Conservation (phyloP, 192 early-diverging fungal genomes). For the Gryganskiella cystojenkinii region DNA sequence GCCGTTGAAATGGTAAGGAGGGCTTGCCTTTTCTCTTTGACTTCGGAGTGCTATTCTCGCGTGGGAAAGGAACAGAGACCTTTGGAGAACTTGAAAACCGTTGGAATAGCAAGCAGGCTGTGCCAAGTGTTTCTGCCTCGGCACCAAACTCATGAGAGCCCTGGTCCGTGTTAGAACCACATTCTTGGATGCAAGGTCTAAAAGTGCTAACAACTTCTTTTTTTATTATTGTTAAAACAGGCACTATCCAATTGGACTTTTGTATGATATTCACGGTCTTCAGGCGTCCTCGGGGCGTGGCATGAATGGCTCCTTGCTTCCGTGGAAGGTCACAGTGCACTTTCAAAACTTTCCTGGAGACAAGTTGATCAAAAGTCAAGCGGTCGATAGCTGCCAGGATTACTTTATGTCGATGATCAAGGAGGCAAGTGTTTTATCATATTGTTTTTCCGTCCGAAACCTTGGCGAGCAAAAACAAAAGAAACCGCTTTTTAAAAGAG, state of each 20-base stretch:
- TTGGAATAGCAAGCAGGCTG: too few relatives aligned
- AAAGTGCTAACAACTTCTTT: background rate
- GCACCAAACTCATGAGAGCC: background rate
- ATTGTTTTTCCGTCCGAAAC: too few relatives aligned
- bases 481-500: too few relatives aligned
- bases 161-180: background rate
- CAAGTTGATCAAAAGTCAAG: slow-evolving; percentile 70
- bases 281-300: slow-evolving; percentile 42
- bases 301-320: slow-evolving; percentile 59
- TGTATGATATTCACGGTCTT: slow-evolving; percentile 75
- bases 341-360: slow-evolving; percentile 77
- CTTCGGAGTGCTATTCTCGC: too few relatives aligned
- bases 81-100: too few relatives aligned
- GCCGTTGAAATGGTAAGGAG: slow-evolving; percentile 79
- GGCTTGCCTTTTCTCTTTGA: slow-evolving; percentile 6
- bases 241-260: slow-evolving; percentile 90
- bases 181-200: background rate
- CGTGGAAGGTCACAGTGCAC: slow-evolving; percentile 86
- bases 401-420: slow-evolving; percentile 92
- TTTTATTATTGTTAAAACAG: slow-evolving; percentile 38
- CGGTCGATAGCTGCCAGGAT: slow-evolving; percentile 69
- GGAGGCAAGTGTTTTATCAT: slow-evolving; percentile 66
- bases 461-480: too few relatives aligned
- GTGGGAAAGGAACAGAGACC: too few relatives aligned
- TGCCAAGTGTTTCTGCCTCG: background rate